These are phyloP conservation scores for Chrysanthemum seticuspe DNA, from an alignment of 129 eudicot genomes.

Conservation along the genomic window DNA sequence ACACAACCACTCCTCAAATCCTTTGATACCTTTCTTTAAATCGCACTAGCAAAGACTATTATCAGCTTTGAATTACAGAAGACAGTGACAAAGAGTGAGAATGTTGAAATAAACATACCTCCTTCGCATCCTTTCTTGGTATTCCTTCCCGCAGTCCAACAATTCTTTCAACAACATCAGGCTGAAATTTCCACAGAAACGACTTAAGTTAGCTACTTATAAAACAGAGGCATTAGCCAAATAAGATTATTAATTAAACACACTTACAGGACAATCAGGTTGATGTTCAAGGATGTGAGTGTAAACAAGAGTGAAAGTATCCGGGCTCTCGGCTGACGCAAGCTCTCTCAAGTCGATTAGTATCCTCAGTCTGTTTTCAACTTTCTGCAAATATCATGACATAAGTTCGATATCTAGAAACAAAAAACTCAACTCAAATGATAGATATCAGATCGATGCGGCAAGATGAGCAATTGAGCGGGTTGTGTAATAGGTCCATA, in stretches of 20 bases:
- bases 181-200: conserved; percentile 44
- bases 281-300: conserved; percentile 93
- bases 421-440: neutral
- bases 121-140: conserved; percentile 96
- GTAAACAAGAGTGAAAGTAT: conserved; percentile 93
- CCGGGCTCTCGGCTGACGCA: conserved; percentile 96
- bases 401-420: conserved; percentile 2
- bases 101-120: conserved; percentile 42
- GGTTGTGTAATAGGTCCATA: neutral
- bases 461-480: neutral
- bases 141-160: conserved; percentile 94
- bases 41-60: neutral
- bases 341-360: conserved; percentile 89
- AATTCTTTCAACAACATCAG: conserved; percentile 89
- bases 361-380: conserved; percentile 73
- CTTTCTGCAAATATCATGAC: conserved; percentile 60
- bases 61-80: conserved; percentile 1
- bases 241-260: neutral
- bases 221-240: neutral
- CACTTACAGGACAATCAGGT: conserved; percentile 95
- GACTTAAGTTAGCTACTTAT: conserved; percentile 14
- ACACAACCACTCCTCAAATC: no score
- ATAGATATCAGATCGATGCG: neutral
- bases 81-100: neutral
- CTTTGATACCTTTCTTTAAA: neutral